Evolutionary conservation across 352 stramenopile genomes (phyloP).

Genomic region (Pythium angustatum): DNA sequence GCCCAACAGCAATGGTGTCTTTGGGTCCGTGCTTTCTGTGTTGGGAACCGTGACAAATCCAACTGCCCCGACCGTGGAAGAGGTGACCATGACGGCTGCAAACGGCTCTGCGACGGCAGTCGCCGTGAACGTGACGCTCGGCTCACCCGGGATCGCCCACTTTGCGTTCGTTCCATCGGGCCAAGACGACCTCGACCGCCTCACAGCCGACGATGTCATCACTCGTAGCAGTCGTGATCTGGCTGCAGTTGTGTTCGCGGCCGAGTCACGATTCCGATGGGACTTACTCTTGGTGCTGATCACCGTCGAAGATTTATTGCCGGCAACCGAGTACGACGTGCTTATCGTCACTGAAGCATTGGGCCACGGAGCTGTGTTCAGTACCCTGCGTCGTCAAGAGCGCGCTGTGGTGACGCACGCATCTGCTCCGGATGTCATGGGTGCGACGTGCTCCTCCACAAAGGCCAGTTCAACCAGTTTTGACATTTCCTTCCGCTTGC

Average conservation of each 20-base stretch:
- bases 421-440: constrained; percentile 43
- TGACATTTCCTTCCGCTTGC: constrained; percentile 41
- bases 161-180: constrained; percentile 48
- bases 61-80: constrained; percentile 39
- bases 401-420: constrained; percentile 54
- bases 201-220: constrained; percentile 19
- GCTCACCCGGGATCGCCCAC: constrained; percentile 45
- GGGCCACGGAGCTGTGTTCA: constrained; percentile 52
- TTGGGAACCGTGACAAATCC: constrained; percentile 58
- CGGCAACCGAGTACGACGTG: constrained; percentile 63
- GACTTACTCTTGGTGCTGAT: constrained; percentile 33
- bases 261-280: constrained; percentile 29
- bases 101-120: constrained; percentile 43
- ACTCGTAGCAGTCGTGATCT: neutral
- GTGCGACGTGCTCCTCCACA: constrained; percentile 28
- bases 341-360: constrained; percentile 56
- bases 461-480: constrained; percentile 50
- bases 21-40: constrained; percentile 66
- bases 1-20: constrained; percentile 76
- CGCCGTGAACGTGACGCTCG: constrained; percentile 37
- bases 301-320: constrained; percentile 30
- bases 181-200: neutral
- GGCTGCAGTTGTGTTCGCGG: constrained; percentile 32
- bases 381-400: constrained; percentile 32
- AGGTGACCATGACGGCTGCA: constrained; percentile 21